Evolutionary conservation across 345 rosid genomes (phyloP).

Genomic region (Boechera stricta): DNA sequence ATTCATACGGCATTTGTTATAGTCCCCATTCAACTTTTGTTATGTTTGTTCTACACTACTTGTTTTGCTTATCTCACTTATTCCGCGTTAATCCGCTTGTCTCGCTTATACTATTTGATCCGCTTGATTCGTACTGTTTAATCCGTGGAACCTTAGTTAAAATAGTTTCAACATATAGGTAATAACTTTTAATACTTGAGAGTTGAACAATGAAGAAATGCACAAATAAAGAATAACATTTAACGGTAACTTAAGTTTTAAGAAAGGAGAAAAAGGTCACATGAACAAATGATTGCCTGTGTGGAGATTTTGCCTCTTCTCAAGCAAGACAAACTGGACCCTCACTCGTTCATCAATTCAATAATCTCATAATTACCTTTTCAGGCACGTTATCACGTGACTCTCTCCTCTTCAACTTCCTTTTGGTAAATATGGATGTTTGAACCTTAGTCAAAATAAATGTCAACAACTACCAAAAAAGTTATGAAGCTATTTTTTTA

Average conservation of each 20-base stretch:
- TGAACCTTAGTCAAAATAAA: conserved; percentile 2
- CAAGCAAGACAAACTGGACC: conserved; percentile 41
- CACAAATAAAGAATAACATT: conserved; percentile 21
- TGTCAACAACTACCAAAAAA: conserved; percentile 16
- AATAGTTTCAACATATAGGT: background rate
- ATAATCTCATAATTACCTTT: conserved; percentile 30
- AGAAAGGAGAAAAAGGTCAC: conserved; percentile 35
- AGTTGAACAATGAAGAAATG: conserved; percentile 9
- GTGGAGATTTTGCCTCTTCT: conserved; percentile 33
- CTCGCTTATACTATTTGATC: too few species aligned
- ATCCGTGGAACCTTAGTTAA: background rate
- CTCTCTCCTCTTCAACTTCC: conserved; percentile 37
- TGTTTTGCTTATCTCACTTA: too few species aligned
- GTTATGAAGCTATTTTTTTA: background rate
- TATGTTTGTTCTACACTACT: too few species aligned
- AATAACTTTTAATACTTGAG: conserved; percentile 15
- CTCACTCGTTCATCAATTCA: conserved; percentile 14
- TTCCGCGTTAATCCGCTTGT: too few species aligned
- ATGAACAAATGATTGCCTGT: conserved; percentile 38
- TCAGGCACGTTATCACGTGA: conserved; percentile 43
- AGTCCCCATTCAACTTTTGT: too few species aligned
- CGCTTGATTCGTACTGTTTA: too few species aligned
- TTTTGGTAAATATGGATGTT: background rate
- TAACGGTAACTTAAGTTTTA: conserved; percentile 35
- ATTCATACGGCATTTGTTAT: too few species aligned